phyloP scores from a whole-genome alignment of 495 filamentous ascomycete genomes.

The Aspergillus kassunensis region DNA sequence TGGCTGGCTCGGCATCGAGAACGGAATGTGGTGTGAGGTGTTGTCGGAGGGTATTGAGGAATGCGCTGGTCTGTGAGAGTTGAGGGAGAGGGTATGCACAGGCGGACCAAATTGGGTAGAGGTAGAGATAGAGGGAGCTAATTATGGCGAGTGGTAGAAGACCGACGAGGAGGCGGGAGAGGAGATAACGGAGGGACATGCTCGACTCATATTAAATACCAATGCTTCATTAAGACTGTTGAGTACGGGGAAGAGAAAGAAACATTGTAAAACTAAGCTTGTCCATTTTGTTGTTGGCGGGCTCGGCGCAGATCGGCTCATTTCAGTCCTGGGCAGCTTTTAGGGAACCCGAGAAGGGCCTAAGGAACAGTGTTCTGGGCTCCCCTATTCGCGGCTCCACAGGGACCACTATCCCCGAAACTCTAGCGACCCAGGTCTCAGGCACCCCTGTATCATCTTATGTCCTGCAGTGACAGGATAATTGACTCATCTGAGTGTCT shows the following conservation, averaged over 20 bases:
- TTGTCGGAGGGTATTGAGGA: slow-evolving; percentile 44
- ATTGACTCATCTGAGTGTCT: no score
- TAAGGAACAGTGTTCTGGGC: no score
- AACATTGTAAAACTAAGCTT: no score
- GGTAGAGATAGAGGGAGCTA: slow-evolving; percentile 74
- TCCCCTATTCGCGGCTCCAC: no score
- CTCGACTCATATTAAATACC: background rate
- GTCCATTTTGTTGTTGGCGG: no score
- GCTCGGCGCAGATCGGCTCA: no score
- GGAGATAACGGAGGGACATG: slow-evolving; percentile 54
- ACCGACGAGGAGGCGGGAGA: slow-evolving; percentile 58
- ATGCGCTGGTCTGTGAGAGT: slow-evolving; percentile 6
- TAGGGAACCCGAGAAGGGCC: no score
- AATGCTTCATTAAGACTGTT: background rate
- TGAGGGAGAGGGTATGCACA: slow-evolving; percentile 73
- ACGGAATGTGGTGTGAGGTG: slow-evolving; percentile 33
- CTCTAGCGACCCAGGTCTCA: no score
- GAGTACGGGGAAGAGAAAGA: background rate
- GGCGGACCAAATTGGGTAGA: slow-evolving; percentile 76
- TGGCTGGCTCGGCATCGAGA: slow-evolving; percentile 24
- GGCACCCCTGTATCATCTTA: no score
- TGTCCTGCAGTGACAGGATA: no score
- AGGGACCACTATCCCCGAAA: no score
- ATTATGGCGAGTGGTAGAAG: slow-evolving; percentile 69
- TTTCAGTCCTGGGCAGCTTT: no score